These are phyloP conservation scores for Cnidoscolus chayamansa DNA, from an alignment of 441 rosid species.

Conservation along the genomic window DNA sequence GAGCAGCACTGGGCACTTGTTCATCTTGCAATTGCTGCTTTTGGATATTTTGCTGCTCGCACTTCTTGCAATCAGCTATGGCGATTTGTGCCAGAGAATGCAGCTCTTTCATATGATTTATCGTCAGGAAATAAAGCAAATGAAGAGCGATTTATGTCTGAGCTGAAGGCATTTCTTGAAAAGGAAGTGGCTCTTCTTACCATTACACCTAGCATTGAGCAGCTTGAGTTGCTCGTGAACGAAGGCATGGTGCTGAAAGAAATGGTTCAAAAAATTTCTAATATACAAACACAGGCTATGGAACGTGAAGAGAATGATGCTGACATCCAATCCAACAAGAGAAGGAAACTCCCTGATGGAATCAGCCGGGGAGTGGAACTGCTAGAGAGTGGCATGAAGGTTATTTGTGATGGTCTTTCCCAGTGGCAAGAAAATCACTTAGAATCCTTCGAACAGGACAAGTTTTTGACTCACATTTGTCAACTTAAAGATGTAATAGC, in stretches of 20 bases:
- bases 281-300: constrained; percentile 23
- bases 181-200: constrained; percentile 61
- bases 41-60: constrained; percentile 80
- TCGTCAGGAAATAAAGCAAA: constrained; percentile 51
- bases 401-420: constrained; percentile 53
- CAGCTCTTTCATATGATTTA: constrained; percentile 73
- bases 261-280: constrained; percentile 32
- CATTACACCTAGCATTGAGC: constrained; percentile 40
- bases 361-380: constrained; percentile 68
- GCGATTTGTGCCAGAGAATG: constrained; percentile 79
- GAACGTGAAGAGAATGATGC: constrained; percentile 37
- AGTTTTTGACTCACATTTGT: constrained; percentile 54
- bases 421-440: constrained; percentile 48
- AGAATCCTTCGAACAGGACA: constrained; percentile 46
- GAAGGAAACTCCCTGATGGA: constrained; percentile 79
- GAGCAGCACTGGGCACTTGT: constrained; percentile 78
- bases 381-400: constrained; percentile 70
- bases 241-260: constrained; percentile 57
- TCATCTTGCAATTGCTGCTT: constrained; percentile 67
- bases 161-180: constrained; percentile 72
- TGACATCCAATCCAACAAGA: constrained; percentile 47
- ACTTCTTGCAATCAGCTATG: constrained; percentile 74
- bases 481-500: constrained; percentile 62
- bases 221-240: constrained; percentile 43
- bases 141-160: constrained; percentile 69